Conservation (phyloP, 2,329 filamentous ascomycete species). For the Bipolaris gigantea region DNA sequence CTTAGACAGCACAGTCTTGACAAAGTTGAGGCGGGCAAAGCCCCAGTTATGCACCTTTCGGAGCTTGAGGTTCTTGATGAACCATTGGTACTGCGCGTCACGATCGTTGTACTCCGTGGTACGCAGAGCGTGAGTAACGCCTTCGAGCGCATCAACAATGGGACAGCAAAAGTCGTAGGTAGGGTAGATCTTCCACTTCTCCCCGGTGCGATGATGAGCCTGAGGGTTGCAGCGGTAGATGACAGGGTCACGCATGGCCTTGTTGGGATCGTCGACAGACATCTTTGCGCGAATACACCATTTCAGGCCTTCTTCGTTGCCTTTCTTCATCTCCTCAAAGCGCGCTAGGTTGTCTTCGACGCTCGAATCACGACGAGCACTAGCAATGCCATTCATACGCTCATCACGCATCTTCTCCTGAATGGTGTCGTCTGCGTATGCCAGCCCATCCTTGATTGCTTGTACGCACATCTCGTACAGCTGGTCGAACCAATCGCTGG, state of each 20-base stretch:
- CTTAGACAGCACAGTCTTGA: slow-evolving; percentile 81
- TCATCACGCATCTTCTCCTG: slow-evolving; percentile 85
- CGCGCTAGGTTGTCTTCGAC: slow-evolving; percentile 82
- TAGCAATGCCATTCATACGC: slow-evolving; percentile 81
- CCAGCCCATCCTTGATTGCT: slow-evolving; percentile 83
- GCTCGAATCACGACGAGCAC: slow-evolving; percentile 74
- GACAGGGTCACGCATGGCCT: slow-evolving; percentile 93
- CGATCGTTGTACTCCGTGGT: slow-evolving; percentile 88
- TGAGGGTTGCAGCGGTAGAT: slow-evolving; percentile 90
- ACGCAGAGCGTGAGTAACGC: slow-evolving; percentile 79
- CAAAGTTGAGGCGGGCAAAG: slow-evolving; percentile 82
- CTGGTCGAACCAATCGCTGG: slow-evolving; percentile 92
- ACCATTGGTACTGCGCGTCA: slow-evolving; percentile 86
- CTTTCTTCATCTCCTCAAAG: slow-evolving; percentile 92
- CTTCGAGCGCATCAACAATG: slow-evolving; percentile 77
- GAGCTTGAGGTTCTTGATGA: slow-evolving; percentile 72
- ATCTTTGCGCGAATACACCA: slow-evolving; percentile 97
- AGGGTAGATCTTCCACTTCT: slow-evolving; percentile 81
- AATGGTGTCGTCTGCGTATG: slow-evolving; percentile 92
- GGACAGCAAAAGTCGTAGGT: slow-evolving; percentile 88
- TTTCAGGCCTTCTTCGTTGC: slow-evolving; percentile 72
- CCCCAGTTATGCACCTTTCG: slow-evolving; percentile 83
- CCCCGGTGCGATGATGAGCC: slow-evolving; percentile 76
- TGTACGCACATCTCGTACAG: slow-evolving; percentile 83
- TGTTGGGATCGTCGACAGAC: slow-evolving; percentile 88